Evolutionary conservation across 176 grass and related monocot species (phyloP).

Genomic region (Cenchrus americanus): DNA sequence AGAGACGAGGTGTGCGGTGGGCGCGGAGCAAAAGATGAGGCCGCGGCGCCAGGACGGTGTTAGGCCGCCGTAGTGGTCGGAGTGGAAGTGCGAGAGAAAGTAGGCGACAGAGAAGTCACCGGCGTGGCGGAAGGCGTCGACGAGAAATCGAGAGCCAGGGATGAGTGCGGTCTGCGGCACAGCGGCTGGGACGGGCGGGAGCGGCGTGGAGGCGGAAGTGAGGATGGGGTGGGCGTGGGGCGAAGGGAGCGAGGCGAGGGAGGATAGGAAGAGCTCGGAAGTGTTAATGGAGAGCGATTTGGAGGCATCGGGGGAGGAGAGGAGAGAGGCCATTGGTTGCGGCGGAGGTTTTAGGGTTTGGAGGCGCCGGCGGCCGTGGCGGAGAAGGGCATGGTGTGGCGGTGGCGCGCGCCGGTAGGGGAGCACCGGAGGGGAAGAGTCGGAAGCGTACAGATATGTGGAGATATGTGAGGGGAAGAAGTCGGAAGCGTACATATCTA

Average conservation of each 20-base stretch:
- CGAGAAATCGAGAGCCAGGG: constrained; percentile 76
- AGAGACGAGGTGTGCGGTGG: constrained; percentile 65
- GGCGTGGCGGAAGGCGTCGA: constrained; percentile 82
- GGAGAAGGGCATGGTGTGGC: constrained; percentile 25
- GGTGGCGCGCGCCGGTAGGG: constrained; percentile 15
- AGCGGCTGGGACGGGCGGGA: constrained; percentile 57
- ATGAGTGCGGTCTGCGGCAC: constrained; percentile 59
- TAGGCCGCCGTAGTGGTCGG: constrained; percentile 84
- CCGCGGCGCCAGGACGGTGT: constrained; percentile 74
- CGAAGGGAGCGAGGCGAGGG: constrained; percentile 34
- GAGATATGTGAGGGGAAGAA: no score
- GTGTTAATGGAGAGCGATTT: constrained; percentile 52
- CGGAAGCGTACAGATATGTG: no score
- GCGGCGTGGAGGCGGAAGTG: constrained; percentile 29
- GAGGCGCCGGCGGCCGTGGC: not conserved
- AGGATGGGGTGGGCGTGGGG: constrained; percentile 32
- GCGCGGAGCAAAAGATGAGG: constrained; percentile 71
- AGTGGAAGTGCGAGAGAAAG: constrained; percentile 97
- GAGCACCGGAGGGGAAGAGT: not conserved
- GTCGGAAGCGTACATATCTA: no score
- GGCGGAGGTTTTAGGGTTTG: constrained; percentile 38
- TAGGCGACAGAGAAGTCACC: constrained; percentile 86
- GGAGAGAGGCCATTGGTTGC: constrained; percentile 50
- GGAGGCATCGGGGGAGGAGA: constrained; percentile 43
- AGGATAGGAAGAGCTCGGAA: constrained; percentile 46